These are phyloP conservation scores for Ephemerocybe angulata DNA, from an alignment of 768 basidiomycete genomes.

Conservation along the genomic window DNA sequence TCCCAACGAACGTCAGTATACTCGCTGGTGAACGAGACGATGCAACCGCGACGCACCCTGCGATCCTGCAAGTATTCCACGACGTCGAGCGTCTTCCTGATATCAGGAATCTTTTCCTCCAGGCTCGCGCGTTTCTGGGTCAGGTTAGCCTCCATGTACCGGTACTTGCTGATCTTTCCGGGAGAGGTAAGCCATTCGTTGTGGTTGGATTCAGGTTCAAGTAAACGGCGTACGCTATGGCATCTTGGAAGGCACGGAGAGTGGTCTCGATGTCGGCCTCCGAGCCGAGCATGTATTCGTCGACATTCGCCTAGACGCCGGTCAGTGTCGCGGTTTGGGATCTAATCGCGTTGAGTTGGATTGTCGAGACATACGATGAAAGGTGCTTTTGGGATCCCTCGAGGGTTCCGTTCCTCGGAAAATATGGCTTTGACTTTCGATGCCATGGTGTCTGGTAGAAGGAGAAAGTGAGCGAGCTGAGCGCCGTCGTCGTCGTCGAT, in stretches of 20 bases:
- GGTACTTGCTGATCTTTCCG: conserved; percentile 83
- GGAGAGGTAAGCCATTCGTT: conserved; percentile 20
- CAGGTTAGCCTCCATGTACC: conserved; percentile 92
- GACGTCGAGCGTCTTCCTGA: conserved; percentile 87
- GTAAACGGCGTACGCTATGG: conserved; percentile 72
- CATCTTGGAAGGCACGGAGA: conserved; percentile 84
- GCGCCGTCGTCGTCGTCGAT: conserved; percentile 3
- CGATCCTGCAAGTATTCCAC: conserved; percentile 76
- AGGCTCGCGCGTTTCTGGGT: conserved; percentile 73
- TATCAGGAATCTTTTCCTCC: conserved; percentile 95
- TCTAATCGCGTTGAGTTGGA: not conserved
- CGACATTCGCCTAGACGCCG: conserved; percentile 71
- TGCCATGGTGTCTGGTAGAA: conserved; percentile 18
- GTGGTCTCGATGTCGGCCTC: conserved; percentile 75
- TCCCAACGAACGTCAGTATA: not conserved
- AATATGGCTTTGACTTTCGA: conserved; percentile 27
- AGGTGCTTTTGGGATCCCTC: conserved; percentile 93
- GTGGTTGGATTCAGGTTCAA: conserved; percentile 10
- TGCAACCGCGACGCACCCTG: conserved; percentile 44
- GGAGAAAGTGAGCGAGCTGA: not conserved
- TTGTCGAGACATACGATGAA: conserved; percentile 66
- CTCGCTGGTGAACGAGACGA: not conserved
- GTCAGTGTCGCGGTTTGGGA: not conserved
- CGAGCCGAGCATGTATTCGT: conserved; percentile 76
- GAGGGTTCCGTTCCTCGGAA: conserved; percentile 64